Conservation (phyloP, 345 rosid species). For the Aquilaria malaccensis region DNA sequence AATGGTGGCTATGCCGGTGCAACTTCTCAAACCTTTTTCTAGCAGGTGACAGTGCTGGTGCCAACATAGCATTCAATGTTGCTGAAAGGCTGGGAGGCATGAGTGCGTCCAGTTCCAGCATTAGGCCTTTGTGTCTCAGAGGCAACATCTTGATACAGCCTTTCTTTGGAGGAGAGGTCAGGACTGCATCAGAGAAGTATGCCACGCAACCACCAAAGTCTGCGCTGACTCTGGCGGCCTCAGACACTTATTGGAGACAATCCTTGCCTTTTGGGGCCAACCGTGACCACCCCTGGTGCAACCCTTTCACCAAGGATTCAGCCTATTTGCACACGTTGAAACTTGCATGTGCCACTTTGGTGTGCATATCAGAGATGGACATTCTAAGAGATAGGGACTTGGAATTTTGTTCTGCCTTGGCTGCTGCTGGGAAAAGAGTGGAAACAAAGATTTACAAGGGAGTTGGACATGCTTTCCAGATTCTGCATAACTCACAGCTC, state of each 20-base stretch:
- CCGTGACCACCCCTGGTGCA: slow-evolving; percentile 85
- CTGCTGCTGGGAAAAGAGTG: slow-evolving; percentile 43
- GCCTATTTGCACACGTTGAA: slow-evolving; percentile 15
- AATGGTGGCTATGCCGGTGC: slow-evolving; percentile 38
- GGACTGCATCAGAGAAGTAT: slow-evolving; percentile 49
- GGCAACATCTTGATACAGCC: slow-evolving; percentile 60
- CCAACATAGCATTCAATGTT: slow-evolving; percentile 53
- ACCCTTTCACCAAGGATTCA: slow-evolving; percentile 31
- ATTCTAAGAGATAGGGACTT: slow-evolving; percentile 51
- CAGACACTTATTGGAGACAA: slow-evolving; percentile 76
- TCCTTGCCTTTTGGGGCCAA: slow-evolving; percentile 59
- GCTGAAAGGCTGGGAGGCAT: slow-evolving; percentile 23
- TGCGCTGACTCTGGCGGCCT: slow-evolving; percentile 47
- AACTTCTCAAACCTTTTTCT: slow-evolving; percentile 41
- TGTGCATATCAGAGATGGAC: slow-evolving; percentile 65
- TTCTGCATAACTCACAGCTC: slow-evolving; percentile 33
- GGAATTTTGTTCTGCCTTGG: slow-evolving; percentile 48
- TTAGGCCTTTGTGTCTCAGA: slow-evolving; percentile 23
- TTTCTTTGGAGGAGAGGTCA: slow-evolving; percentile 61
- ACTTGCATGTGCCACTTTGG: slow-evolving; percentile 28
- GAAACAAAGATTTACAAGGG: slow-evolving; percentile 50
- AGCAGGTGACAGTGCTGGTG: slow-evolving; percentile 78
- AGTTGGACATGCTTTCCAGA: slow-evolving; percentile 76
- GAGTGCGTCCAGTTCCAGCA: slow-evolving; percentile 5
- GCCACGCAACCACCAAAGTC: slow-evolving; percentile 34